These are phyloP conservation scores for Amanita fuliginea DNA, from an alignment of 768 basidiomycete species.

Conservation along the genomic window DNA sequence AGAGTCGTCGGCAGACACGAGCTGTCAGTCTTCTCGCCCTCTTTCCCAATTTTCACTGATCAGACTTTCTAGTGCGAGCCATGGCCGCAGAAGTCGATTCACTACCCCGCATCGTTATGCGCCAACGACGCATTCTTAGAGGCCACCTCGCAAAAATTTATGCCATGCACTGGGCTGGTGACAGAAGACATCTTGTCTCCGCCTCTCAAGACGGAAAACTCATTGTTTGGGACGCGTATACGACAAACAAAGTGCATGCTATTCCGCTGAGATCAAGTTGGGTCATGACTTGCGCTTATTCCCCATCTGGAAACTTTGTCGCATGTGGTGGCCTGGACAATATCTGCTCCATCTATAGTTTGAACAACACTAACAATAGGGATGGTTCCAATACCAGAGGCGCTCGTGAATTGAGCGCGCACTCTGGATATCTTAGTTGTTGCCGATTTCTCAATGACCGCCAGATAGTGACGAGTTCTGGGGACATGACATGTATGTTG, in stretches of 20 bases:
- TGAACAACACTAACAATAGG: constrained; percentile 49
- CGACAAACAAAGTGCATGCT: constrained; percentile 99
- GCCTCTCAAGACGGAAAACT: constrained; percentile 99
- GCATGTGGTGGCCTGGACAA: constrained; percentile 99
- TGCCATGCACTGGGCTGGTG: constrained; percentile 99
- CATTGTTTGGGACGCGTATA: constrained; percentile 99
- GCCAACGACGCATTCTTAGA: constrained; percentile 86
- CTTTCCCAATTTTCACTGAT: constrained; percentile 10
- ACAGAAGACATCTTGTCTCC: constrained; percentile 94
- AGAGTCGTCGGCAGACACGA: constrained; percentile 97
- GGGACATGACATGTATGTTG: constrained; percentile 99
- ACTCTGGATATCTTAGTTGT: constrained; percentile 96
- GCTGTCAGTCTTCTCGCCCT: constrained; percentile 50
- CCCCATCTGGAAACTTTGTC: constrained; percentile 93
- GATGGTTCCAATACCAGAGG: constrained; percentile 74
- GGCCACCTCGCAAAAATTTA: constrained; percentile 99
- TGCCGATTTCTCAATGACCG: constrained; percentile 98
- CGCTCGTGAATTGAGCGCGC: constrained; percentile 90
- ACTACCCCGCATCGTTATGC: constrained; percentile 94
- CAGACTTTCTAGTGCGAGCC: constrained; percentile 66
- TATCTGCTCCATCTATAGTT: constrained; percentile 96
- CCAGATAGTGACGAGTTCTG: constrained; percentile 95
- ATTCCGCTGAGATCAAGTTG: constrained; percentile 96
- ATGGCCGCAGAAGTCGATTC: constrained; percentile 97
- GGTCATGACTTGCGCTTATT: constrained; percentile 99